phyloP scores from a whole-genome alignment of 2,329 filamentous ascomycete species.

The Aureobasidium sp. region DNA sequence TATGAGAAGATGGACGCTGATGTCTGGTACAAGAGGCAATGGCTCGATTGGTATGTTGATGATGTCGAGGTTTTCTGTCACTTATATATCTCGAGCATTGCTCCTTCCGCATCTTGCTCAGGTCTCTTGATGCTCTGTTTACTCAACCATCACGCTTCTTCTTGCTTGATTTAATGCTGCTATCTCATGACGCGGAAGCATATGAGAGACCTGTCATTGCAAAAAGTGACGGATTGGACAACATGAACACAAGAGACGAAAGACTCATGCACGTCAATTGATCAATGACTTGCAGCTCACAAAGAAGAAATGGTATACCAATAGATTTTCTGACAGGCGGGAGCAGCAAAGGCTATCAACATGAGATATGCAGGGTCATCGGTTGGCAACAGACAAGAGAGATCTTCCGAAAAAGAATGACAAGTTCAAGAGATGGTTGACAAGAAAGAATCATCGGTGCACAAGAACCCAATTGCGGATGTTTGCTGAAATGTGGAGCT shows the following conservation, averaged over 20 bases:
- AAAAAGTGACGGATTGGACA: neutral
- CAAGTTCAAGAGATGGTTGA: neutral
- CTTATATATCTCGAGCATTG: neutral
- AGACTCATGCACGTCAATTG: neutral
- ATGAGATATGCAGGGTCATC: conserved; percentile 1
- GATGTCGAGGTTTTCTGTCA: neutral
- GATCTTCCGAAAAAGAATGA: neutral
- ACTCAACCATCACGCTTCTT: conserved; percentile 1
- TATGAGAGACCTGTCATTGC: conserved; percentile 5
- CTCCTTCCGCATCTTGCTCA: neutral
- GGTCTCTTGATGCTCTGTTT: neutral
- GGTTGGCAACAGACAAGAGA: neutral
- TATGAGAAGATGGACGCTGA: neutral
- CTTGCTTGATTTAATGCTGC: neutral
- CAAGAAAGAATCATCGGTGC: neutral
- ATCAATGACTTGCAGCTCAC: conserved; percentile 1
- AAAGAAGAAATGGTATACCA: neutral
- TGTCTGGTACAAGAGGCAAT: neutral
- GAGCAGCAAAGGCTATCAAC: neutral
- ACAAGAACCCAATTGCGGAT: neutral
- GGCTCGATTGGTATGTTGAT: neutral
- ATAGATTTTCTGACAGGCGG: neutral
- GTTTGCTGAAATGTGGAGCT: conserved; percentile 2
- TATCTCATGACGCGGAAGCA: neutral
- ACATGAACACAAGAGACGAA: neutral